Percentiles rank a stretch among this genome's conserved stretches.
phyloP scores from a whole-genome alignment of 2,329 filamentous ascomycete species.

The Trichoderma oligosporum region DNA sequence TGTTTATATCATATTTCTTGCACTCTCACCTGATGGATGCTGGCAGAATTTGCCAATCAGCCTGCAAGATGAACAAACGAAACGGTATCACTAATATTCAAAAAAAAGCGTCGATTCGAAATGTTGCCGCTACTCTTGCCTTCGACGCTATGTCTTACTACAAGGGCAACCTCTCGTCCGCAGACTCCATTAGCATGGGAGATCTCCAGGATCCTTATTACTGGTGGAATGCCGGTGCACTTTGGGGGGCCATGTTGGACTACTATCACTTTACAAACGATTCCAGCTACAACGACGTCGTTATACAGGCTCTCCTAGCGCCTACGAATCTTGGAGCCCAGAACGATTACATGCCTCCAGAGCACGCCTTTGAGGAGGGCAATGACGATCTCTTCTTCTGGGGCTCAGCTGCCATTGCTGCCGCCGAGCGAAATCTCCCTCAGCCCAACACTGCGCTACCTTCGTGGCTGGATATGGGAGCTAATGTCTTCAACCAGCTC shows the following conservation, averaged over 20 bases:
- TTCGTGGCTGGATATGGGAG: slow-evolving; percentile 62
- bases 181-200: slow-evolving; percentile 50
- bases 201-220: slow-evolving; percentile 65
- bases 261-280: slow-evolving; percentile 67
- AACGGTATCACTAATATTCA: background rate
- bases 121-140: slow-evolving; percentile 58
- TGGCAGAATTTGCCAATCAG: too few relatives aligned
- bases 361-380: slow-evolving; percentile 57
- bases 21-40: too few relatives aligned
- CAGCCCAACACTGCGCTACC: slow-evolving; percentile 55
- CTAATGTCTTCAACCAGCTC: slow-evolving; percentile 71
- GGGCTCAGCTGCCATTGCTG: slow-evolving; percentile 63
- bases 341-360: slow-evolving; percentile 57
- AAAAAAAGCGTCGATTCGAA: slow-evolving; percentile 56
- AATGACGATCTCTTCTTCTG: slow-evolving; percentile 76
- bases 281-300: slow-evolving; percentile 55
- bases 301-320: slow-evolving; percentile 56
- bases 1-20: too few relatives aligned
- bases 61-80: background rate
- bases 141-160: slow-evolving; percentile 62
- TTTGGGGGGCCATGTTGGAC: slow-evolving; percentile 66
- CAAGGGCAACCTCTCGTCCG: slow-evolving; percentile 53
- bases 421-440: slow-evolving; percentile 65
- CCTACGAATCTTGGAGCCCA: slow-evolving; percentile 53
- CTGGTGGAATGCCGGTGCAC: slow-evolving; percentile 63